Evolutionary conservation across 2,329 filamentous ascomycete species (phyloP).

Genomic region (Corinectria fuckeliana): DNA sequence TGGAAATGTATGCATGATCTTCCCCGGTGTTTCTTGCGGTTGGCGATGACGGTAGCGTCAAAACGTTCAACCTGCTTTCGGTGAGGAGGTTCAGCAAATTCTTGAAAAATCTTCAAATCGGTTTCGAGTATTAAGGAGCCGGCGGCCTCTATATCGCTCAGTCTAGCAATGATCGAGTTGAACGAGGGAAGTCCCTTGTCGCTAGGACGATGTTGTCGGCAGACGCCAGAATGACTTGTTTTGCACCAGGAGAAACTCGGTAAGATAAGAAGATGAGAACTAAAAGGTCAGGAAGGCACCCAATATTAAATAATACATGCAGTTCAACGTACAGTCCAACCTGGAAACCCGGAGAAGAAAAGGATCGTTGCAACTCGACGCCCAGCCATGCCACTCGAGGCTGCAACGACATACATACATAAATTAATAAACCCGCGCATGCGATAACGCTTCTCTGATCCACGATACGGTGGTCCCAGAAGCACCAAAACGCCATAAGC

Average conservation of each 20-base stretch:
- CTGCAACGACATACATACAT: not conserved
- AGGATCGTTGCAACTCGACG: not conserved
- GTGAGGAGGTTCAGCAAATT: too few relatives aligned
- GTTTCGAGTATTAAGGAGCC: not conserved
- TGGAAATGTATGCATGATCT: slow-evolving; percentile 24
- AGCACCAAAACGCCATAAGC: not conserved
- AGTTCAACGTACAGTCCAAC: not conserved
- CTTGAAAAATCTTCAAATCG: too few relatives aligned
- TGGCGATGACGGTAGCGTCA: not conserved
- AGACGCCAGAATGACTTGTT: not conserved
- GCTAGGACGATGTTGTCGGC: not conserved
- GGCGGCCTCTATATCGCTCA: too few relatives aligned
- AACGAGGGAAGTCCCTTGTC: not conserved
- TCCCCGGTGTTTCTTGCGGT: not conserved
- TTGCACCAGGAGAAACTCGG: not conserved
- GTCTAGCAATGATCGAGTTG: not conserved
- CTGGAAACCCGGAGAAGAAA: not conserved
- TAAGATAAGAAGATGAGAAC: not conserved
- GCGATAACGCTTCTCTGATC: not conserved
- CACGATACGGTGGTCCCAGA: slow-evolving; percentile 5
- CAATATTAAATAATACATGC: not conserved
- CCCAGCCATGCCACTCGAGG: not conserved
- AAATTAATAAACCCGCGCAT: not conserved
- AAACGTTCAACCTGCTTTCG: not conserved
- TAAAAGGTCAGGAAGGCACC: not conserved